phyloP scores from a whole-genome alignment of 108 stramenopile genomes.

The Aurantiochytrium sp. region DNA sequence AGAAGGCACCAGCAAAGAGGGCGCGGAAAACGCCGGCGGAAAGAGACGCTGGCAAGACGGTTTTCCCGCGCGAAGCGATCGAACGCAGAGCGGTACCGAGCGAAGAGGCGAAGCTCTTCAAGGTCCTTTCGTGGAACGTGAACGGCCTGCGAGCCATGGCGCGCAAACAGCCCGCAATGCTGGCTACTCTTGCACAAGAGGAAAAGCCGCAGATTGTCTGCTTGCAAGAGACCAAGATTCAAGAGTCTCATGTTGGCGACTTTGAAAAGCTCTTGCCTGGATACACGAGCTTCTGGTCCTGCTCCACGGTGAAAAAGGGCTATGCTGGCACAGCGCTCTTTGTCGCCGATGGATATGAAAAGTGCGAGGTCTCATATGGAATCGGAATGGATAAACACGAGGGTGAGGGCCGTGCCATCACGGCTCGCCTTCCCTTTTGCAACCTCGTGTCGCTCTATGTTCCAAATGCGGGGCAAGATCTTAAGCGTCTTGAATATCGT shows the following conservation, averaged over 20 bases:
- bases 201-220: slow-evolving; percentile 73
- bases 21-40: neutral
- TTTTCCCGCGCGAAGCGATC: neutral
- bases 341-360: slow-evolving; percentile 23
- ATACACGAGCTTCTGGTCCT: slow-evolving; percentile 74
- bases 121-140: slow-evolving; percentile 79
- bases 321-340: slow-evolving; percentile 92
- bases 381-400: slow-evolving; percentile 67
- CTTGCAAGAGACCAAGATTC: slow-evolving; percentile 80
- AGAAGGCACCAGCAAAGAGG: neutral
- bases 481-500: slow-evolving; percentile 83
- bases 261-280: slow-evolving; percentile 56
- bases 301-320: slow-evolving; percentile 82
- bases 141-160: slow-evolving; percentile 74
- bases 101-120: neutral
- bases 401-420: slow-evolving; percentile 81
- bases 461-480: slow-evolving; percentile 90
- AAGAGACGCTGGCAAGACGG: neutral
- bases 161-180: slow-evolving; percentile 57
- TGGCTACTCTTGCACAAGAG: slow-evolving; percentile 48
- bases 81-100: neutral
- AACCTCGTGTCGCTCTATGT: slow-evolving; percentile 83
- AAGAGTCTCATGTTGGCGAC: slow-evolving; percentile 61
- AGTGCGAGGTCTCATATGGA: slow-evolving; percentile 59
- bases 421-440: slow-evolving; percentile 73